A percentile compares a stretch with the other conserved stretches of the same genome.
Conservation (phyloP, 805 yeast genomes). For the Kregervanrija delftensis region DNA sequence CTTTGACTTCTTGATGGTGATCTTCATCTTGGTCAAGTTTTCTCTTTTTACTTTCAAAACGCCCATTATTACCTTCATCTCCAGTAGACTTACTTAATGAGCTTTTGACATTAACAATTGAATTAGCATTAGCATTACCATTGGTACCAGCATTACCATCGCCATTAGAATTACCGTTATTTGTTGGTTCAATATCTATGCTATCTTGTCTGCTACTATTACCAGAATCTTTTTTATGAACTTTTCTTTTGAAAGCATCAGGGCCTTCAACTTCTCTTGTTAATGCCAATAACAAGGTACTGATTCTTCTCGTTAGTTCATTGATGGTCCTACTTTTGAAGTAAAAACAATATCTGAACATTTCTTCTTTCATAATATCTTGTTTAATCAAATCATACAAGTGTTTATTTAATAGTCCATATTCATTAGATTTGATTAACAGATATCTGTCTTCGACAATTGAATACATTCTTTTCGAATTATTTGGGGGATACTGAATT, state of each 20-base stretch:
- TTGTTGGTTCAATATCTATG: slow-evolving; percentile 12
- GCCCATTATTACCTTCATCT: too few species aligned
- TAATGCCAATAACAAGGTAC: slow-evolving; percentile 58
- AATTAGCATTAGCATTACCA: too few species aligned
- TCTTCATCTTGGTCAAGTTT: too few species aligned
- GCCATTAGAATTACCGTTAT: too few species aligned
- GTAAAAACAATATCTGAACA: slow-evolving; percentile 70
- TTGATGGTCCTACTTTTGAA: slow-evolving; percentile 63
- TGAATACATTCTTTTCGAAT: slow-evolving; percentile 67
- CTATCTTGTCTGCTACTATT: slow-evolving; percentile 28
- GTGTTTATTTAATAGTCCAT: slow-evolving; percentile 55
- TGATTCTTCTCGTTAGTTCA: slow-evolving; percentile 64
- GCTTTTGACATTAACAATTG: too few species aligned
- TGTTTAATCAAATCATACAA: slow-evolving; percentile 59
- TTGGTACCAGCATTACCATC: too few species aligned
- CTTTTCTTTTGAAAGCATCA: slow-evolving; percentile 43
- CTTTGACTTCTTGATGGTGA: too few species aligned
- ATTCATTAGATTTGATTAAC: slow-evolving; percentile 51
- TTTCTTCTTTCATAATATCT: slow-evolving; percentile 51
- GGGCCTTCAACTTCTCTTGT: slow-evolving; percentile 66
- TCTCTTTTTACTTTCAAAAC: too few species aligned
- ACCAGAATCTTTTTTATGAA: slow-evolving; percentile 1
- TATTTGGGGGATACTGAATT: slow-evolving; percentile 76
- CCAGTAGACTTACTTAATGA: too few species aligned
- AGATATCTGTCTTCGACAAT: slow-evolving; percentile 66